These are phyloP conservation scores for Rhodosporidiobolus odoratus DNA, from an alignment of 768 basidiomycete species.

Conservation along the genomic window DNA sequence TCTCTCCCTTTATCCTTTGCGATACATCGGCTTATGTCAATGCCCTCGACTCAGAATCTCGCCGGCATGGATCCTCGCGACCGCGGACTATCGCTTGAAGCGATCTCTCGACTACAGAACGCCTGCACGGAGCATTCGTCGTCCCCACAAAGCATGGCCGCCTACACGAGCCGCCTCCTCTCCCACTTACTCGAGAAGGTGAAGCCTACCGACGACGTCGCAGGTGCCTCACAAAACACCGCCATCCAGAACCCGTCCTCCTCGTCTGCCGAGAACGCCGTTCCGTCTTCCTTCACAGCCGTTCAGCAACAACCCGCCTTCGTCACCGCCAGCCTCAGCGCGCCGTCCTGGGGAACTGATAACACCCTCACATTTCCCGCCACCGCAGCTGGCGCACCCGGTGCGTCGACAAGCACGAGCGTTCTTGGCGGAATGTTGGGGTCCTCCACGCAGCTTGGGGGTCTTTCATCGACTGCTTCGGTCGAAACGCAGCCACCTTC, in stretches of 20 bases:
- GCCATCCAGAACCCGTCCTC: neutral
- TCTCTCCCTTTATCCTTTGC: neutral
- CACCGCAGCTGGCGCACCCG: neutral
- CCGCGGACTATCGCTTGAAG: neutral
- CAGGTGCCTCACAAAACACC: too few species aligned
- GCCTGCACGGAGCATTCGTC: neutral
- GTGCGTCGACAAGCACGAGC: neutral
- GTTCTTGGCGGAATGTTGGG: too few species aligned
- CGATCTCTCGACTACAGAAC: neutral
- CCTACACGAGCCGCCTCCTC: conserved; percentile 10
- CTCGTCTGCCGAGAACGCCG: neutral
- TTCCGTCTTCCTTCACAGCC: neutral
- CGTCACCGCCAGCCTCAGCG: conserved; percentile 5
- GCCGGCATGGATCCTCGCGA: neutral
- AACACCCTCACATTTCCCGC: neutral
- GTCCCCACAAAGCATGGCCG: neutral
- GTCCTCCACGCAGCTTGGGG: too few species aligned
- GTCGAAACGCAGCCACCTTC: too few species aligned
- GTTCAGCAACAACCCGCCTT: neutral
- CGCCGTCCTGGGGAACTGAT: neutral
- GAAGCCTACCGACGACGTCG: neutral
- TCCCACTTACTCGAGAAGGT: conserved; percentile 4
- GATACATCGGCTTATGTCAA: neutral
- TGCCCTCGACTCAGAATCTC: neutral
- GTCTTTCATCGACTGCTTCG: too few species aligned